Percentiles rank a stretch among this genome's conserved stretches.
Evolutionary conservation across 2,329 filamentous ascomycete genomes (phyloP).

Genomic region (Aspergillus carbonarius): DNA sequence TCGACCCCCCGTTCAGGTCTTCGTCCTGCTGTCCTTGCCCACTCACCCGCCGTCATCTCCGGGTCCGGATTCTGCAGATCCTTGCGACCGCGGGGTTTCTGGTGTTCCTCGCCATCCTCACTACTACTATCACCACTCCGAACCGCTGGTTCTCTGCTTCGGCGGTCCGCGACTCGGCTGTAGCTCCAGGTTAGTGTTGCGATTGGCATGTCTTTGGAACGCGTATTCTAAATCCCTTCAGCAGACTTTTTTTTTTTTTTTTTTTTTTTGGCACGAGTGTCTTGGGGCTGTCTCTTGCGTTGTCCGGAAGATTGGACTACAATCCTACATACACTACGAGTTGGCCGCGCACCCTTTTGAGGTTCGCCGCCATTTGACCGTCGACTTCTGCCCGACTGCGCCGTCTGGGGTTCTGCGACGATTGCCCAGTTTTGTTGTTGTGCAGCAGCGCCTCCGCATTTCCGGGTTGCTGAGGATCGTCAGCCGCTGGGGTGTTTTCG

Average conservation of each 20-base stretch:
- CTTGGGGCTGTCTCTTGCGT: background rate
- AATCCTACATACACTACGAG: background rate
- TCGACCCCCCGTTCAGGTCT: background rate
- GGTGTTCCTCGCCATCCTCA: slow-evolving; percentile 4
- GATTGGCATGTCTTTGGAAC: background rate
- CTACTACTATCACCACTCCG: no score
- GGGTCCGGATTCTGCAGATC: background rate
- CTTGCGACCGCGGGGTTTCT: slow-evolving; percentile 14
- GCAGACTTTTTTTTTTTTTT: background rate
- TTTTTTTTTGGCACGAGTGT: background rate
- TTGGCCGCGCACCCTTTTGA: no score
- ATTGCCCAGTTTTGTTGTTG: background rate
- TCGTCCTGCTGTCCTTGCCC: background rate
- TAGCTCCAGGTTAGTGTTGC: slow-evolving; percentile 14
- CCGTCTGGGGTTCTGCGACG: background rate
- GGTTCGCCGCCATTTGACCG: background rate
- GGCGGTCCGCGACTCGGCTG: background rate
- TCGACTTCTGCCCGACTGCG: background rate
- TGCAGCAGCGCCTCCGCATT: slow-evolving; percentile 12
- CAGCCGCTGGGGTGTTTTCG: slow-evolving; percentile 7
- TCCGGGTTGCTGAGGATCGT: slow-evolving; percentile 6
- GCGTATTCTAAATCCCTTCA: background rate
- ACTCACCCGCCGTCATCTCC: background rate
- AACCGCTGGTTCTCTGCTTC: background rate
- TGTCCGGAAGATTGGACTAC: background rate